phyloP scores from a whole-genome alignment of 1,284 basidiomycete species.

The Ceratobasidium theobromae region DNA sequence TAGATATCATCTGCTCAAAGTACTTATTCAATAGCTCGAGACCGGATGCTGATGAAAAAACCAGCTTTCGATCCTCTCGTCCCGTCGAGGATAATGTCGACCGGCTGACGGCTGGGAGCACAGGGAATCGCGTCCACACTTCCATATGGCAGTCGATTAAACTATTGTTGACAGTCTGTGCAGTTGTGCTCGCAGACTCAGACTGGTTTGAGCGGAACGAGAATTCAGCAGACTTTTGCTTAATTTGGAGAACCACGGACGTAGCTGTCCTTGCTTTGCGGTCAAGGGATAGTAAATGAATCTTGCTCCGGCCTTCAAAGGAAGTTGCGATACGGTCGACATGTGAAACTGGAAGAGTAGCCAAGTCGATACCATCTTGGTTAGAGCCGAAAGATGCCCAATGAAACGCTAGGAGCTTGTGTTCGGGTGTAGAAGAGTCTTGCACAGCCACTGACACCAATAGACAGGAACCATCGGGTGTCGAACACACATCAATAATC shows the following conservation, averaged over 20 bases:
- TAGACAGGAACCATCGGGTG: conserved; percentile 58
- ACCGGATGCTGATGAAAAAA: conserved; percentile 49
- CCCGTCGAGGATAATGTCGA: conserved; percentile 45
- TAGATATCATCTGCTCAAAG: conserved; percentile 50
- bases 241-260: conserved; percentile 54
- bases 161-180: conserved; percentile 48
- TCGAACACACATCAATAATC: conserved; percentile 44
- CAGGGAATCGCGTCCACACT: conserved; percentile 64
- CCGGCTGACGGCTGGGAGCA: conserved; percentile 51
- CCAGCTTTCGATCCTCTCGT: conserved; percentile 42
- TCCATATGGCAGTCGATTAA: conserved; percentile 59
- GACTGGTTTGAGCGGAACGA: conserved; percentile 44
- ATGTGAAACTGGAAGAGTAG: conserved; percentile 37
- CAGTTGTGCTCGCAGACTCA: not conserved
- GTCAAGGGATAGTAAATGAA: conserved; percentile 51
- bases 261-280: conserved; percentile 39
- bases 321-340: conserved; percentile 49
- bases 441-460: conserved; percentile 38
- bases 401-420: conserved; percentile 50
- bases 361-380: conserved; percentile 40
- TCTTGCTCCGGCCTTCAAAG: conserved; percentile 46
- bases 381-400: conserved; percentile 57
- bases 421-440: not conserved
- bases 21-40: conserved; percentile 45
- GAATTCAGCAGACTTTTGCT: conserved; percentile 56